Base-by-base conservation (phyloP, 768 basidiomycete genomes). In the Neoboletus brunneissimus region DNA sequence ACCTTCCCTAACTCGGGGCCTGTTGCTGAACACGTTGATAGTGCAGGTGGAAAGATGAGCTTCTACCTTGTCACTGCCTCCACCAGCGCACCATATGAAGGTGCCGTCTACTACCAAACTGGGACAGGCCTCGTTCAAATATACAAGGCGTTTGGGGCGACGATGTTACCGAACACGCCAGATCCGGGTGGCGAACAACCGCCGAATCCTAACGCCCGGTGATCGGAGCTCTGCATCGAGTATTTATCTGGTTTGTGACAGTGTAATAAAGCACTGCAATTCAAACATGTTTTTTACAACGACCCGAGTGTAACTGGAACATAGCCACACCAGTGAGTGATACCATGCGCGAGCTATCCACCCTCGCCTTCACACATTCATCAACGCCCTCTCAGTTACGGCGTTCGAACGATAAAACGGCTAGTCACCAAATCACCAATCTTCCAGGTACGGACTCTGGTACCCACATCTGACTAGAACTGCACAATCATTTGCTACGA, bases 41-140 rank as follows among this genome's bases (percentile, higher is more conserved):
- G 57, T 25, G 51, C 54, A 22, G 47, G 60, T 29, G 60, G 57
- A 40, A 54, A 44, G 52, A 58, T 45, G 15, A 54, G 22, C 31
- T 49, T 37, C 16, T 53, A 42, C 31, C 25, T 53, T 12, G 42
- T 38, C 20, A 56, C 25, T 32, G 20, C 31, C 43, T 23, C 37
- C 3, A 46, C 52, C 23, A 11, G n/a, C n/a, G 52, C 48, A 38
- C 52, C 52, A 13, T 49, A 35, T 13, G 44, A 32, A 16, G 38
- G 4, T 13, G 35, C 31, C 10, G 52, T 54, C 2, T 25, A 51
- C 13, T 15, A 40, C 16, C 60, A 56, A 13, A 31, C 5, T 11
- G 55, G 48, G 20, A 45, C 42, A 15, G 55, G 55, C 11, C 34
- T 56, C 13, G 27, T 53, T 38, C 52, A 59, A 20, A 42, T 31